Evolutionary conservation across 75 land plant species (phyloP).

Genomic region (Cryptomeria japonica): DNA sequence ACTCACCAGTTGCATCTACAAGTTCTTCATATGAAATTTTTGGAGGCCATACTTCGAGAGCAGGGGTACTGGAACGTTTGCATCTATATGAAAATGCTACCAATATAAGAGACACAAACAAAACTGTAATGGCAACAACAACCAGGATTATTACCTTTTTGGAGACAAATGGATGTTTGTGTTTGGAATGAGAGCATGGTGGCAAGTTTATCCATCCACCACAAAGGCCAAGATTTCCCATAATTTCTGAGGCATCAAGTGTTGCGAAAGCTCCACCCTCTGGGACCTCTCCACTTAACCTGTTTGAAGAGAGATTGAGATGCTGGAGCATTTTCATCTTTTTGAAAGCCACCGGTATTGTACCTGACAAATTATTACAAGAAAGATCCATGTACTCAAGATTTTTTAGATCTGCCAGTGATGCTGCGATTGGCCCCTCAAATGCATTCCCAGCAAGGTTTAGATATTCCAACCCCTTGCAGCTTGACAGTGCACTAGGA

Average conservation of each 20-base stretch:
- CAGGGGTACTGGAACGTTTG: background rate
- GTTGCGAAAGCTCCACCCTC: background rate
- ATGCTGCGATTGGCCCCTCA: slow-evolving; percentile 16
- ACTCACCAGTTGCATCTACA: background rate
- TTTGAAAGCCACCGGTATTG: slow-evolving; percentile 24
- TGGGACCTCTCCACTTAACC: slow-evolving; percentile 13
- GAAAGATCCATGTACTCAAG: slow-evolving; percentile 33
- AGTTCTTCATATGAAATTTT: background rate
- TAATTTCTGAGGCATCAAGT: background rate
- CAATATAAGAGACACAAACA: background rate
- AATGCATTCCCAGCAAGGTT: slow-evolving; percentile 11
- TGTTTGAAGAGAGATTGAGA: slow-evolving; percentile 17
- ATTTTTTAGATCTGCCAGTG: slow-evolving; percentile 25
- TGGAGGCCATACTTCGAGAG: background rate
- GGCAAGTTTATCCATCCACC: background rate
- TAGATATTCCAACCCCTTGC: slow-evolving; percentile 21
- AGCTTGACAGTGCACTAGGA: slow-evolving; percentile 14
- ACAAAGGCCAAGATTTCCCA: background rate
- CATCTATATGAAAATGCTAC: background rate
- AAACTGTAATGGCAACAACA: background rate
- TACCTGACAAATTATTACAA: slow-evolving; percentile 21
- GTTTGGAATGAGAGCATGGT: background rate
- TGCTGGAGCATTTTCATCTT: slow-evolving; percentile 2
- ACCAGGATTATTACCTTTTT: background rate
- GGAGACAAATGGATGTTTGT: background rate